These are phyloP conservation scores for Aspergillus novoparasiticus DNA, from an alignment of 2,329 filamentous ascomycete species.

Conservation along the genomic window DNA sequence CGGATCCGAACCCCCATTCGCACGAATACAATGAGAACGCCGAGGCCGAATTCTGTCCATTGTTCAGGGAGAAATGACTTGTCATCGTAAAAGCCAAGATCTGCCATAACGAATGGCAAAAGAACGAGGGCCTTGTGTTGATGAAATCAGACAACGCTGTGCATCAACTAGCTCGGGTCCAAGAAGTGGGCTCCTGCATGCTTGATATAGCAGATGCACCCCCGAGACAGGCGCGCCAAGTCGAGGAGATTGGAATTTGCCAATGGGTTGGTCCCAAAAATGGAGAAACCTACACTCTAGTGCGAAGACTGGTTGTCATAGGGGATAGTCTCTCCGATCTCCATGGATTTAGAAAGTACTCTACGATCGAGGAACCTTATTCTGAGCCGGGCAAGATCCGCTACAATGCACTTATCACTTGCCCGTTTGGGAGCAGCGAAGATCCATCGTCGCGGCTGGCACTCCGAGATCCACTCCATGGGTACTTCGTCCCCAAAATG, in stretches of 20 bases:
- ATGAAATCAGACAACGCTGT: background rate
- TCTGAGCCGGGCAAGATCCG: background rate
- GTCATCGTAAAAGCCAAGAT: slow-evolving; percentile 9
- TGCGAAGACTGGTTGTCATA: background rate
- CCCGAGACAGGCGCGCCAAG: background rate
- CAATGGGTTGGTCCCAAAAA: background rate
- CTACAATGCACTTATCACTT: background rate
- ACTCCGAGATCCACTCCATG: background rate
- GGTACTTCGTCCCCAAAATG: background rate
- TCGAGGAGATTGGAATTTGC: background rate
- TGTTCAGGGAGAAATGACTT: slow-evolving; percentile 8
- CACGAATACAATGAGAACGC: slow-evolving; percentile 1
- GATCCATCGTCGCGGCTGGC: background rate
- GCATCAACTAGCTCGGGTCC: background rate
- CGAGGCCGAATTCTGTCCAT: slow-evolving; percentile 3
- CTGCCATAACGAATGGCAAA: background rate
- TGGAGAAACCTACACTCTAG: background rate
- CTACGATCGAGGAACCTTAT: background rate
- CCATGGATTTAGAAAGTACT: background rate
- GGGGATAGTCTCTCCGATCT: background rate
- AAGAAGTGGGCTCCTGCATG: background rate
- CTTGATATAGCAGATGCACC: background rate
- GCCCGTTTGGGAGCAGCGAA: background rate
- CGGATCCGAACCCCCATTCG: slow-evolving; percentile 5
- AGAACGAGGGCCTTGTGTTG: background rate